A percentile compares a stretch with the other conserved stretches of the same genome.
Evolutionary conservation across 805 yeast species (phyloP).

Genomic region (Candida incommunis): DNA sequence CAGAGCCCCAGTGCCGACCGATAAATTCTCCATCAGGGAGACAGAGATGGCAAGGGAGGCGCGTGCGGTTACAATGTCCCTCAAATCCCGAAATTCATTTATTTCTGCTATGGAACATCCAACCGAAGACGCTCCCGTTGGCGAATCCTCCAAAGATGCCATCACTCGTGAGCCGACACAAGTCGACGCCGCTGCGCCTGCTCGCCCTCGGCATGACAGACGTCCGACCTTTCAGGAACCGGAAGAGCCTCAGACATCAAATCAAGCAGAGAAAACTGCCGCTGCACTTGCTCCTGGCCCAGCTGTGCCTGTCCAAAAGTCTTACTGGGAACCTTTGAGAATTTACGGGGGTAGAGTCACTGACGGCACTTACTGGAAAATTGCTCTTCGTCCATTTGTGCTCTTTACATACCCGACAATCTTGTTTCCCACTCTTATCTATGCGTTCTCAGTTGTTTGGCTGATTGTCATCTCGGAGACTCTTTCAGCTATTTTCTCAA

Average conservation of each 20-base stretch:
- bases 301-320: background rate
- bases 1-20: slow-evolving; percentile 36
- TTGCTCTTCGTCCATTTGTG: slow-evolving; percentile 39
- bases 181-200: background rate
- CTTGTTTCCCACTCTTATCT: slow-evolving; percentile 35
- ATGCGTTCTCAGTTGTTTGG: slow-evolving; percentile 49
- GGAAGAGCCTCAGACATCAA: background rate
- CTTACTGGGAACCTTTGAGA: slow-evolving; percentile 15
- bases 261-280: background rate
- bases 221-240: background rate
- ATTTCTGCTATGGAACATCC: background rate
- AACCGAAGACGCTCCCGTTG: background rate
- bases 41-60: slow-evolving; percentile 32
- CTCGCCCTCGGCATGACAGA: background rate
- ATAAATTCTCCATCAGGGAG: slow-evolving; percentile 33
- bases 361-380: slow-evolving; percentile 39
- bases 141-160: background rate
- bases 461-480: slow-evolving; percentile 46
- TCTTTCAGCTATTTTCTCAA: slow-evolving; percentile 34
- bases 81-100: background rate
- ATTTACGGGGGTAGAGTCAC: slow-evolving; percentile 37
- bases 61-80: slow-evolving; percentile 12
- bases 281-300: background rate
- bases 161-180: background rate
- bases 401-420: slow-evolving; percentile 36